These are phyloP conservation scores for Aureobasidium subglaciale DNA, from an alignment of 2,329 filamentous ascomycete species.

Conservation along the genomic window DNA sequence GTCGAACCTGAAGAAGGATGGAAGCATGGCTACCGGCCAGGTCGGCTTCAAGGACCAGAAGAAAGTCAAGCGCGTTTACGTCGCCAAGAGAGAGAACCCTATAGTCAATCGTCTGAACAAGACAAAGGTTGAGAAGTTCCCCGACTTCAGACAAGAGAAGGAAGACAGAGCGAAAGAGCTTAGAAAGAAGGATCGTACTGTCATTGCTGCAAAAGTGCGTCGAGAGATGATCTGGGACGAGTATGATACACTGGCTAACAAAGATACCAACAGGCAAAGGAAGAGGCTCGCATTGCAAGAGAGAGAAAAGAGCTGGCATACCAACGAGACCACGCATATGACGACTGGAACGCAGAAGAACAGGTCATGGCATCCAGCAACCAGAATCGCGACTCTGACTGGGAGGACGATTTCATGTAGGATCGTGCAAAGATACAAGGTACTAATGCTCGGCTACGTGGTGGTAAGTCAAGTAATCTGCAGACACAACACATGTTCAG, in stretches of 20 bases:
- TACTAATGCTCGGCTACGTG: too few species aligned
- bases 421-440: too few species aligned
- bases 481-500: too few species aligned
- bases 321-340: constrained; percentile 97
- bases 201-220: constrained; percentile 54
- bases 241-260: background rate
- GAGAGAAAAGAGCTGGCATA: constrained; percentile 85
- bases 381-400: constrained; percentile 69
- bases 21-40: constrained; percentile 90
- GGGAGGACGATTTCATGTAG: constrained; percentile 86
- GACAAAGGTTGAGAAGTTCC: constrained; percentile 81
- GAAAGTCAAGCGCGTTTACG: constrained; percentile 75
- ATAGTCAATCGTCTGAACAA: constrained; percentile 98
- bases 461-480: too few species aligned
- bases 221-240: background rate
- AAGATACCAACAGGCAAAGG: constrained; percentile 52
- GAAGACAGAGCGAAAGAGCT: constrained; percentile 68
- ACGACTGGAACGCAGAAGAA: constrained; percentile 81
- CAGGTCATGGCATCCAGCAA: constrained; percentile 73
- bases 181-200: constrained; percentile 62
- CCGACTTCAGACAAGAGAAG: constrained; percentile 74
- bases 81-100: constrained; percentile 73
- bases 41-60: constrained; percentile 89
- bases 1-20: constrained; percentile 92
- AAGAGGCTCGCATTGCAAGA: constrained; percentile 64